Evolutionary conservation across 2,329 filamentous ascomycete species (phyloP), one percentile per base, ranked within the genome.

Genomic region (Ascochyta viciae-villosae): DNA sequence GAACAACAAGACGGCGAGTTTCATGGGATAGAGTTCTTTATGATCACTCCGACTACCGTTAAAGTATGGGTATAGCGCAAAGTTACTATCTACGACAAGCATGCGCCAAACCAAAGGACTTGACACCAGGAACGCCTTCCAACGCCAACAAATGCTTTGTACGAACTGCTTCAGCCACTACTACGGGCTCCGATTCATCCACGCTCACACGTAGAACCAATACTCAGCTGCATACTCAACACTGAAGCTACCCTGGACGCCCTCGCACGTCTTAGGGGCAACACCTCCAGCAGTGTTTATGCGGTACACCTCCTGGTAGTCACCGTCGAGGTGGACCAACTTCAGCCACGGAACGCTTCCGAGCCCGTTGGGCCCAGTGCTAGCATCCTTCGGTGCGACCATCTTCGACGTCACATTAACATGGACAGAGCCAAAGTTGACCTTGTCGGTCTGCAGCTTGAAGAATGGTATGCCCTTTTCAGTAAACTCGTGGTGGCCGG

Each of bases 151-250:
- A 70, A 74, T 74, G 71, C 68, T 67, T 60, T 72, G 52, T 67
- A 71, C 63, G 69, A 45, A 49, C 22, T 37, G 58, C 44, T 23
- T 43, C 16, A 48, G 13, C 35, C 35, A 56, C 44, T 26, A 24
- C 16, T 16, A 7, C 19, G 7, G 13, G 9, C 38, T 23, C 22
- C 2, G 12, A 29, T 5, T 12, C 16, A 1, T 24, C 35, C n/a
- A n/a, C 26, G 34, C 45, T 61, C 61, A 72, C 15, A 61, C 74
- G 53, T 66, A 85, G 59, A 82, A 89, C 88, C 84, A 88, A 66
- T 91, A 97, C 83, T 93, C 85, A 38, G 93, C 87, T 29, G 90
- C 83, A 77, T 98, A 97, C 70, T 93, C 82, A 13, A 96, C 85
- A 59, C 88, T 80, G 64, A 97, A 93, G 1, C 76, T 70, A 10